Evolutionary conservation across 164 flowering plant species (phyloP).

Genomic region (Chimonanthus praecox): DNA sequence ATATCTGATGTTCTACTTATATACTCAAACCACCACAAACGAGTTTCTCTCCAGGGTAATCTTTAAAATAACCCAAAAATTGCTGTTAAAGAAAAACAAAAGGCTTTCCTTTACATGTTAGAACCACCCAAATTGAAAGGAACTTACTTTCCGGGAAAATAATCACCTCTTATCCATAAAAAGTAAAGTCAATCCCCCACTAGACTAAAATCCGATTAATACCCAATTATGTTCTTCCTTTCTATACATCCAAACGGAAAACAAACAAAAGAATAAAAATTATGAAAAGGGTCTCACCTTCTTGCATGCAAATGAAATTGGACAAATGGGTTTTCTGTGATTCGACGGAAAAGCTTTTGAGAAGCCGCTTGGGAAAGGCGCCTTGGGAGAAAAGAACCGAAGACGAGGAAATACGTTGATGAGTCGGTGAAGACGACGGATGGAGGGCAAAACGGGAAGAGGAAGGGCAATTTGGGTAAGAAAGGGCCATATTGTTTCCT

Average conservation of each 20-base stretch:
- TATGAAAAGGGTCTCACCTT: constrained; percentile 13
- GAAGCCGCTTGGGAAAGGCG: constrained; percentile 1
- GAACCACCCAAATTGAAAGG: too few species aligned
- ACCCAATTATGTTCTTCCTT: background rate
- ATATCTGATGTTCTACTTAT: too few species aligned
- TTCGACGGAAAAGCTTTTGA: constrained; percentile 9
- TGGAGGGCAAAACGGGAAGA: constrained; percentile 12
- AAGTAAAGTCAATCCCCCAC: background rate
- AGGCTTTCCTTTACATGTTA: too few species aligned
- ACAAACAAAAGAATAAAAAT: background rate
- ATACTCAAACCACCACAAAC: too few species aligned
- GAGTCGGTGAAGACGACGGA: constrained; percentile 8
- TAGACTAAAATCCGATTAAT: background rate
- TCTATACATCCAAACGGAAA: background rate
- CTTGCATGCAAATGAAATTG: constrained; percentile 19
- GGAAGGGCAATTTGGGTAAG: constrained; percentile 12
- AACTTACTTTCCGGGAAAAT: too few species aligned
- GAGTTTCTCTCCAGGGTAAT: too few species aligned
- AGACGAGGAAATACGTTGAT: background rate
- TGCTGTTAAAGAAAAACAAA: too few species aligned
- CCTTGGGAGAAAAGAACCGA: constrained; percentile 4
- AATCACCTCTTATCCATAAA: background rate
- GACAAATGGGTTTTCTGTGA: constrained; percentile 5
- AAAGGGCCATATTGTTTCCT: constrained; percentile 11
- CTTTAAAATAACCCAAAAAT: too few species aligned